Base-by-base conservation (phyloP, 768 basidiomycete genomes). In the Suillus ampliporus region DNA sequence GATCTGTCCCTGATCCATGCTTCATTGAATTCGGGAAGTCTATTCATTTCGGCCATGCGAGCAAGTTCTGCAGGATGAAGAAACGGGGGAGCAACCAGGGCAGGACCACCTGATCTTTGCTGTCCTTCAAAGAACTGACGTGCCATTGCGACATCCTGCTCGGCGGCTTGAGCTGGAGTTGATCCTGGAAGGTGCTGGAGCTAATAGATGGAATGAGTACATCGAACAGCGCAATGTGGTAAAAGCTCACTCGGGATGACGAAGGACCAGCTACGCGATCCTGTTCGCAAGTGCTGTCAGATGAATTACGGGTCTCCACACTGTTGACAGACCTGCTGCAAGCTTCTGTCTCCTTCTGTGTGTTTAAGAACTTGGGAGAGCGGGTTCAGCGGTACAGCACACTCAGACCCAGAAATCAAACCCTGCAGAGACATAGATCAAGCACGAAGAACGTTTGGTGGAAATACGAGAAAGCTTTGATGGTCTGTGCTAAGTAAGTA, bases 351-450 rank as follows among this genome's bases (percentile, higher is more conserved):
- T 1, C 87, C 88, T 62, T 95, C 93, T 10, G 93, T 87, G 70
- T 97, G 91, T 74, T 97, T 97, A 58, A 95, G 82, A 28, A 98
- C 89, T 68, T 94, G 90, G 3, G 92, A 87, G 28, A 99, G 81
- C 3, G 96, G 95, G 72, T 97, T 98, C 54, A 89, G 82, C 1
- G 89, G 81, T 21, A 88, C 84, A 14, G 90, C 91, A 76, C 95
- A 97, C 78, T 98, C 97, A 48, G 94, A 85, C 61, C 94, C 95
- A 62, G 93, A 94, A 64, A 95, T 85, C 44, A 95, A 80, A 61
- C 88, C 83, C 79, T 91, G 89, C 60, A 93, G 80, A 26, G 91
- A 90, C 90, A 92, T 92, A 60, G 57, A n/a, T 59, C 31, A 6
- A 31, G 52, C 5, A 11, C 17, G 9, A 40, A 23, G 34, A 5